phyloP scores from a whole-genome alignment of 345 rosid genomes.

The Eucalyptus grandis region DNA sequence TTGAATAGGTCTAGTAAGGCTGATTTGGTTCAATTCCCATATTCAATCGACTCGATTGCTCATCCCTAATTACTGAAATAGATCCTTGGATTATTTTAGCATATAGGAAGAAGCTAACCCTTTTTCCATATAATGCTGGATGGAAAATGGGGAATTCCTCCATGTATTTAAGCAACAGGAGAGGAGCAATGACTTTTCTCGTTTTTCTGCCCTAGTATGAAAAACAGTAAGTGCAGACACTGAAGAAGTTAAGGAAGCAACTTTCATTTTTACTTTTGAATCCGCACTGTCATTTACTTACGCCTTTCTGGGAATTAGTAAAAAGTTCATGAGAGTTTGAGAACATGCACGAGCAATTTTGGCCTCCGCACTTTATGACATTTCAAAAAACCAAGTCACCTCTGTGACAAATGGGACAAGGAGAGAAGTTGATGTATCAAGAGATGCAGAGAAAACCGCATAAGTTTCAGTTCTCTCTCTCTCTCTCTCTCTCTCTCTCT shows the following conservation, averaged over 20 bases:
- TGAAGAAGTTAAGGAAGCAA: background rate
- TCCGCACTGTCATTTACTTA: background rate
- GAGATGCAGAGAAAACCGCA: background rate
- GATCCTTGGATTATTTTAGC: no score
- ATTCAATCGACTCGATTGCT: background rate
- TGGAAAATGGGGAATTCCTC: background rate
- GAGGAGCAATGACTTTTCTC: background rate
- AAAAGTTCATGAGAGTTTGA: background rate
- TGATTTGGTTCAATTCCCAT: background rate
- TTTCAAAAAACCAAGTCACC: background rate
- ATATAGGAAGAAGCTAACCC: background rate
- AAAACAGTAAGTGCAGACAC: background rate
- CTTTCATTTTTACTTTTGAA: background rate
- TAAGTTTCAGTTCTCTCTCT: background rate
- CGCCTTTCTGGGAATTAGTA: background rate
- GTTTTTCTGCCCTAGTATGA: background rate
- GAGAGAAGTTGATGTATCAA: background rate
- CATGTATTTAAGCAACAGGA: background rate
- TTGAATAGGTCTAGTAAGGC: background rate
- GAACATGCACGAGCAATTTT: background rate
- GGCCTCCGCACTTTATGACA: background rate
- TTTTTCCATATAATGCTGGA: background rate
- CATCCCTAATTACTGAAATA: no score
- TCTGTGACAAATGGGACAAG: background rate
- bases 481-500: no score